Conservation (phyloP, 2,329 filamentous ascomycete species). For the Neofusicoccum cordaticola region DNA sequence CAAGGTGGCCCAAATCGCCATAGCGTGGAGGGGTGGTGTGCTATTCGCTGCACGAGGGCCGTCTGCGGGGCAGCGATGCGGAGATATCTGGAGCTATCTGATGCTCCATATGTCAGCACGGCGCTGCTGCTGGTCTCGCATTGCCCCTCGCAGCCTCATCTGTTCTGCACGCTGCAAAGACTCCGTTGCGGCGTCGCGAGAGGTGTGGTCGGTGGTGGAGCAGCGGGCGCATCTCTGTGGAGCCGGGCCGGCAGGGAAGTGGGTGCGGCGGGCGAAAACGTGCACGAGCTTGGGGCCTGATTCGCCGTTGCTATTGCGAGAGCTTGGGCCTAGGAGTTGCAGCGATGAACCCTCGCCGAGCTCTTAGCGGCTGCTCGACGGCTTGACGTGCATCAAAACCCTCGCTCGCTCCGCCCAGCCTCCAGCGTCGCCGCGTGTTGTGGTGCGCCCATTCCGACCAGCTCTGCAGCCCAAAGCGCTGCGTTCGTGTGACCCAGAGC, state of each 20-base stretch:
- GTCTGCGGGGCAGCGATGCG: neutral
- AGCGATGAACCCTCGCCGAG: neutral
- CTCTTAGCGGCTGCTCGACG: slow-evolving; percentile 1
- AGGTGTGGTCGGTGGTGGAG: neutral
- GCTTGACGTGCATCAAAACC: slow-evolving; percentile 1
- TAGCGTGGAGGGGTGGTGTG: slow-evolving; percentile 10
- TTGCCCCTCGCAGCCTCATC: neutral
- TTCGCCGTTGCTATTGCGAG: slow-evolving; percentile 5
- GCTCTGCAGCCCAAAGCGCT: neutral
- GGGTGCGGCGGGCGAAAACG: neutral
- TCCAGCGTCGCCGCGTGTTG: neutral
- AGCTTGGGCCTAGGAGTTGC: slow-evolving; percentile 1
- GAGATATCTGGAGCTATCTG: neutral
- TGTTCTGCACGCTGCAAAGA: neutral
- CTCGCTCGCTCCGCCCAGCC: neutral
- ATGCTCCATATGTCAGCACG: neutral
- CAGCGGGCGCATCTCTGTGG: neutral
- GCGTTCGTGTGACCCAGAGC: neutral
- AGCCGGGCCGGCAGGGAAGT: neutral
- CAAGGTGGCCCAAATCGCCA: neutral
- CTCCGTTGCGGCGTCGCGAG: neutral
- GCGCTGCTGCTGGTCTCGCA: neutral
- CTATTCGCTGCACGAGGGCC: neutral
- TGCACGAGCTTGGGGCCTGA: slow-evolving; percentile 1
- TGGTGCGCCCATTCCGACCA: neutral